These are phyloP conservation scores for Taphrina wiesneri DNA, from an alignment of 1,139 yeast genomes.

Conservation along the genomic window DNA sequence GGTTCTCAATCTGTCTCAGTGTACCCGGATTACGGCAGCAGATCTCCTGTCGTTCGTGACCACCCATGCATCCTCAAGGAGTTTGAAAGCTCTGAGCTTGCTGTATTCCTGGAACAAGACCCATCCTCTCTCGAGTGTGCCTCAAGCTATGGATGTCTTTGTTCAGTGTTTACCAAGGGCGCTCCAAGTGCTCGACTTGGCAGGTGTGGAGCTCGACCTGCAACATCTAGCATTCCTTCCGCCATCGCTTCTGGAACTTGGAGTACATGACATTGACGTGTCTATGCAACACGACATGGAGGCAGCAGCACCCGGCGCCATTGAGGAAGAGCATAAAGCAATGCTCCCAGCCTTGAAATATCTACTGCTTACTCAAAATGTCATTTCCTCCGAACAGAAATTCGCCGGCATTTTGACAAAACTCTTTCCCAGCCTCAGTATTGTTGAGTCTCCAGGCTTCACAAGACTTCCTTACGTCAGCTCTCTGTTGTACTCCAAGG, in stretches of 20 bases:
- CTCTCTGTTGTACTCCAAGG: conserved; percentile 5
- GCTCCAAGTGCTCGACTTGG: conserved; percentile 8
- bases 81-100: conserved; percentile 4
- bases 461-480: conserved; percentile 1
- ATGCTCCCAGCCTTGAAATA: conserved; percentile 11
- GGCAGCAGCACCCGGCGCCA: background rate
- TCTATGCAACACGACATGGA: background rate
- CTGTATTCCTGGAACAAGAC: conserved; percentile 30
- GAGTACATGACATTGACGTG: conserved; percentile 27
- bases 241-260: conserved; percentile 3
- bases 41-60: conserved; percentile 10
- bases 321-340: background rate
- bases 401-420: conserved; percentile 13
- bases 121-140: conserved; percentile 24
- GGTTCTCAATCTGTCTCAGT: conserved; percentile 75
- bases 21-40: conserved; percentile 56
- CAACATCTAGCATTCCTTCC: conserved; percentile 16
- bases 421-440: conserved; percentile 17
- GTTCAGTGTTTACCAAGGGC: conserved; percentile 7
- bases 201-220: conserved; percentile 16
- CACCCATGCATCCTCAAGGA: background rate
- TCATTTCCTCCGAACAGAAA: conserved; percentile 24
- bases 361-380: conserved; percentile 19
- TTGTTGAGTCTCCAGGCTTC: conserved; percentile 29
- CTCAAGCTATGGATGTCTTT: conserved; percentile 17